Conservation (phyloP, 2,329 filamentous ascomycete species). For the Emergomyces orientalis region DNA sequence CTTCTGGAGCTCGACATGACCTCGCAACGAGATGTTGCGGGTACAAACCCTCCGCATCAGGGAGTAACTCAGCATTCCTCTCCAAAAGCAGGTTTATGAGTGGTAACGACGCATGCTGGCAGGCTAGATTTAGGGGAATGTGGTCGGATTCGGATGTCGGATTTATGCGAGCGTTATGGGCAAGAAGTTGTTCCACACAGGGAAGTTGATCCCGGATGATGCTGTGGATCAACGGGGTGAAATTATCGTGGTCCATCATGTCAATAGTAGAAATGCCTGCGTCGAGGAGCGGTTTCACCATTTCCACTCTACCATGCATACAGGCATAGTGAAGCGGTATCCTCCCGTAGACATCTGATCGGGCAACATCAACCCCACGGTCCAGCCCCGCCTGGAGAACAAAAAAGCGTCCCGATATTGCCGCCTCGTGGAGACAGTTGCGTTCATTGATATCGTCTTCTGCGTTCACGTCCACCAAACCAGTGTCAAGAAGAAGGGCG, state of each 20-base stretch:
- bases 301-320: slow-evolving; percentile 81
- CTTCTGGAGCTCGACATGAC: slow-evolving; percentile 69
- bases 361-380: slow-evolving; percentile 63
- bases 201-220: slow-evolving; percentile 79
- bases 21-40: slow-evolving; percentile 95
- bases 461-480: slow-evolving; percentile 77
- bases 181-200: slow-evolving; percentile 70
- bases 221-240: slow-evolving; percentile 87
- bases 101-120: slow-evolving; percentile 77
- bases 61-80: slow-evolving; percentile 70
- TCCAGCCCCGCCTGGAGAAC: slow-evolving; percentile 69
- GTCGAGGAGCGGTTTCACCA: slow-evolving; percentile 64
- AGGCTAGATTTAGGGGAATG: slow-evolving; percentile 87
- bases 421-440: slow-evolving; percentile 93
- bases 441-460: slow-evolving; percentile 97
- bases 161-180: slow-evolving; percentile 72
- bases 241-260: slow-evolving; percentile 90
- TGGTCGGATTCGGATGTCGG: slow-evolving; percentile 81
- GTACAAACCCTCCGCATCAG: slow-evolving; percentile 90
- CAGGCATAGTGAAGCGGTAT: slow-evolving; percentile 93
- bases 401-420: slow-evolving; percentile 77
- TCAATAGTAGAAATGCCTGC: slow-evolving; percentile 69
- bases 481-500: slow-evolving; percentile 66
- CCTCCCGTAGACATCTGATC: slow-evolving; percentile 86
- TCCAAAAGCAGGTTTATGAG: slow-evolving; percentile 80